A percentile compares a stretch with the other conserved stretches of the same genome.
These are phyloP conservation scores for Combretum micranthum DNA, from an alignment of 345 rosid species.

Conservation along the genomic window DNA sequence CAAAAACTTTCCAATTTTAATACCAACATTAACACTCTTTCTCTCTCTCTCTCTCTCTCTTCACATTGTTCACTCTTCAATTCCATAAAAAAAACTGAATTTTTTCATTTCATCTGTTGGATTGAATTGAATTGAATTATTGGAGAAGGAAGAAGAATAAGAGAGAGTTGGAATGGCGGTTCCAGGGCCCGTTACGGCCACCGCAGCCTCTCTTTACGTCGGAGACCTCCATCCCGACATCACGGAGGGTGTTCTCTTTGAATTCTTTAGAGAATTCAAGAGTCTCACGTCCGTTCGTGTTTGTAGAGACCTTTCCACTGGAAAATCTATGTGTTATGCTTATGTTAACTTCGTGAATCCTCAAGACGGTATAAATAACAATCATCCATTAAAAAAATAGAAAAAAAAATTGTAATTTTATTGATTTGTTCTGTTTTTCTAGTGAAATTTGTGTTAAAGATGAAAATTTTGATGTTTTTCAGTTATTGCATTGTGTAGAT, in stretches of 20 bases:
- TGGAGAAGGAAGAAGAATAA: too few relatives aligned
- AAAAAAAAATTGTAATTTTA: too few relatives aligned
- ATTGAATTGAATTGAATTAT: too few relatives aligned
- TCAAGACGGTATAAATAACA: constrained; percentile 39
- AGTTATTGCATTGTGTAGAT: too few relatives aligned
- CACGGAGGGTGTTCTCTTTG: constrained; percentile 40
- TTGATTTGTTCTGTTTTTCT: too few relatives aligned
- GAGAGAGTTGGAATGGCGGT: constrained; percentile 31
- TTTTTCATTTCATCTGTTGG: too few relatives aligned
- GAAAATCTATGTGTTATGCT: constrained; percentile 71
- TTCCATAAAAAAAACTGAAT: neutral
- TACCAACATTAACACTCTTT: neutral
- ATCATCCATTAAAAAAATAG: too few relatives aligned
- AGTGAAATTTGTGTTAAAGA: too few relatives aligned
- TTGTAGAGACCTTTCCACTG: constrained; percentile 50
- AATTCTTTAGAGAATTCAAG: constrained; percentile 52
- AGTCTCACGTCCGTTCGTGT: constrained; percentile 64
- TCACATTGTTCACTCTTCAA: constrained; percentile 4
- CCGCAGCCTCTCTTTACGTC: constrained; percentile 49
- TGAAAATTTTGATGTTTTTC: too few relatives aligned
- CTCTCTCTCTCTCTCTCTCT: constrained; percentile 6
- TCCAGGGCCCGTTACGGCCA: constrained; percentile 26
- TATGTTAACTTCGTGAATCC: constrained; percentile 65
- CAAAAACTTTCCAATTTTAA: neutral
- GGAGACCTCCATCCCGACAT: constrained; percentile 67